These are phyloP conservation scores for Exophiala spinifera DNA, from an alignment of 2,329 filamentous ascomycete species.

Conservation along the genomic window DNA sequence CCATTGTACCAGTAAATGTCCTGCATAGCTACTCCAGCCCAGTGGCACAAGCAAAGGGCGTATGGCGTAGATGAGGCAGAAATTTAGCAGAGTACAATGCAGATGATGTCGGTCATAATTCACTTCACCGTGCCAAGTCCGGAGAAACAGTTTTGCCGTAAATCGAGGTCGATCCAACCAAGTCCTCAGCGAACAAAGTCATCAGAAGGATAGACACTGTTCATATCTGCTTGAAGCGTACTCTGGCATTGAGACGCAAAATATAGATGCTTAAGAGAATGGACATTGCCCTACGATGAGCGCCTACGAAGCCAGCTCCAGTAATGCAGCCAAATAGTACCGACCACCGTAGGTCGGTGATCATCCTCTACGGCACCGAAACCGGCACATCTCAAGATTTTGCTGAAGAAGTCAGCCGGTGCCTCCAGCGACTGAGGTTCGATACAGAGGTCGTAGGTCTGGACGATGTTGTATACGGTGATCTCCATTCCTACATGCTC, in stretches of 20 bases:
- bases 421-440: constrained; percentile 76
- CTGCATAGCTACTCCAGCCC: background rate
- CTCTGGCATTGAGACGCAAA: too few relatives aligned
- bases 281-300: too few relatives aligned
- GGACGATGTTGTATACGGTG: constrained; percentile 49
- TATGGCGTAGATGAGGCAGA: too few relatives aligned
- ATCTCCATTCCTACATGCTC: constrained; percentile 36
- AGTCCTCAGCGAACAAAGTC: background rate
- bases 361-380: constrained; percentile 90
- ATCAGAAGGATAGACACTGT: background rate
- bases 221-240: background rate
- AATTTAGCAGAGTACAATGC: too few relatives aligned
- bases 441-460: constrained; percentile 71
- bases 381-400: constrained; percentile 92
- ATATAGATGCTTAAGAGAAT: too few relatives aligned
- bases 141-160: background rate
- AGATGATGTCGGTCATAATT: background rate
- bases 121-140: background rate
- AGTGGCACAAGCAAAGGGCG: background rate
- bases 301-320: background rate
- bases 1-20: background rate
- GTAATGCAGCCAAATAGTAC: background rate
- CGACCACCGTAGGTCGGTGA: constrained; percentile 39
- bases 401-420: constrained; percentile 74
- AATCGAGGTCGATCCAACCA: background rate